Conservation (phyloP, 768 basidiomycete genomes). For the Crucibulum laeve region DNA sequence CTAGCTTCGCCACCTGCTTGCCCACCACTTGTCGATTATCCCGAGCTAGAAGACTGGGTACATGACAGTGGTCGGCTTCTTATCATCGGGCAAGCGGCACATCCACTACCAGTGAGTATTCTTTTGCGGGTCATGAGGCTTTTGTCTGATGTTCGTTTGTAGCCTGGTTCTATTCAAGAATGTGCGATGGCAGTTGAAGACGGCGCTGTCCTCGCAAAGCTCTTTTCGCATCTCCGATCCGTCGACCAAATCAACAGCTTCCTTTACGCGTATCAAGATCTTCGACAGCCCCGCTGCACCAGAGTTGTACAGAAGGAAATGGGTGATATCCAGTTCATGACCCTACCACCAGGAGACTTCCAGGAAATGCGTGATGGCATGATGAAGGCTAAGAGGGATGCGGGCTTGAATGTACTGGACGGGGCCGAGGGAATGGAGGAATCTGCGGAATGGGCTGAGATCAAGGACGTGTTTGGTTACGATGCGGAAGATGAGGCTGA, state of each 20-base stretch:
- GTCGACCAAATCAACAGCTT: slow-evolving; percentile 48
- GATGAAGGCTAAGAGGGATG: slow-evolving; percentile 26
- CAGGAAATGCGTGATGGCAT: slow-evolving; percentile 37
- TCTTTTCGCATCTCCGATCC: slow-evolving; percentile 50
- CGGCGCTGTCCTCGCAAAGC: slow-evolving; percentile 52
- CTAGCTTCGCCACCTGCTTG: slow-evolving; percentile 28
- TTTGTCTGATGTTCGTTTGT: neutral
- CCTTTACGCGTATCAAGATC: slow-evolving; percentile 50
- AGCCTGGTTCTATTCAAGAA: slow-evolving; percentile 50
- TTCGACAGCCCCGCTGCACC: slow-evolving; percentile 44
- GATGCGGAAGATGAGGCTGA: slow-evolving; percentile 56
- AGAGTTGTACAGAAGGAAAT: slow-evolving; percentile 37
- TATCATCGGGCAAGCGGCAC: slow-evolving; percentile 52
- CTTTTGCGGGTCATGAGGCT: neutral
- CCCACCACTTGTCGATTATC: slow-evolving; percentile 31
- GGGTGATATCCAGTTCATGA: slow-evolving; percentile 38
- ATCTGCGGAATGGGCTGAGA: slow-evolving; percentile 38
- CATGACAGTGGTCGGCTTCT: slow-evolving; percentile 38
- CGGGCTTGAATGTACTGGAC: slow-evolving; percentile 16
- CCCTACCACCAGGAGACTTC: slow-evolving; percentile 36
- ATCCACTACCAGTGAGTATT: slow-evolving; percentile 47
- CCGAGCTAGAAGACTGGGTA: slow-evolving; percentile 48
- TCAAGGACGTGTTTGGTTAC: slow-evolving; percentile 46
- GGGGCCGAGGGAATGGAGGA: slow-evolving; percentile 12
- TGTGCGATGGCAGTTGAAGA: slow-evolving; percentile 56